phyloP scores from a whole-genome alignment of 1,284 basidiomycete genomes.

The Austroboletus niveus region DNA sequence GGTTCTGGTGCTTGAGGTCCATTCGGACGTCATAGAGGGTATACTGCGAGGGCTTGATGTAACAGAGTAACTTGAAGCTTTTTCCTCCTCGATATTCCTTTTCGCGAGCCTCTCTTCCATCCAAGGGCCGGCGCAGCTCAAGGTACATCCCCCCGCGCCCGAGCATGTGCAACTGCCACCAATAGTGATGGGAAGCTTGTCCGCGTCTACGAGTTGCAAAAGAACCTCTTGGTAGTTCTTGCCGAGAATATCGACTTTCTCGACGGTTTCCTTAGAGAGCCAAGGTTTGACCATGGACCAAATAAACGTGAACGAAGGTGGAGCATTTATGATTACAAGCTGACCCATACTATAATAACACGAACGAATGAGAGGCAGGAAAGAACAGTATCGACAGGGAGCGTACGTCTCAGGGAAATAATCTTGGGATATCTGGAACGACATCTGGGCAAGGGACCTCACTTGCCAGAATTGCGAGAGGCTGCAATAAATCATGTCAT shows the following conservation, averaged over 20 bases:
- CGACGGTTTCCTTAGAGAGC: slow-evolving; percentile 67
- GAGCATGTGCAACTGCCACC: slow-evolving; percentile 56
- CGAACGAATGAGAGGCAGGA: neutral
- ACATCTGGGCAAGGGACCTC: slow-evolving; percentile 54
- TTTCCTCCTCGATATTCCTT: neutral
- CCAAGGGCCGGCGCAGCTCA: slow-evolving; percentile 69
- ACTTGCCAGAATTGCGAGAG: slow-evolving; percentile 72
- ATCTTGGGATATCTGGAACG: slow-evolving; percentile 73
- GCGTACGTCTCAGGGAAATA: slow-evolving; percentile 73
- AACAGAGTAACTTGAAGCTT: neutral
- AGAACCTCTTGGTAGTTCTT: slow-evolving; percentile 54
- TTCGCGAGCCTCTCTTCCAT: slow-evolving; percentile 55
- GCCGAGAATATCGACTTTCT: slow-evolving; percentile 64
- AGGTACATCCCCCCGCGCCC: slow-evolving; percentile 52
- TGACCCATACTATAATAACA: slow-evolving; percentile 56
- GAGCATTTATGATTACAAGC: slow-evolving; percentile 66
- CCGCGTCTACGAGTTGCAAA: slow-evolving; percentile 54
- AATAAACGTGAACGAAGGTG: slow-evolving; percentile 65
- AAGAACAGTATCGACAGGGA: neutral
- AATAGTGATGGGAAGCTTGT: slow-evolving; percentile 43
- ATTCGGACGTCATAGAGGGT: slow-evolving; percentile 5
- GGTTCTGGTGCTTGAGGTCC: slow-evolving; percentile 8
- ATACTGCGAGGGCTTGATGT: slow-evolving; percentile 1
- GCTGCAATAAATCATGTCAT: slow-evolving; percentile 31
- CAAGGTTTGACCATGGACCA: slow-evolving; percentile 68